These are phyloP conservation scores for Colletotrichum acutatum DNA, from an alignment of 2,329 filamentous ascomycete genomes.

Conservation along the genomic window DNA sequence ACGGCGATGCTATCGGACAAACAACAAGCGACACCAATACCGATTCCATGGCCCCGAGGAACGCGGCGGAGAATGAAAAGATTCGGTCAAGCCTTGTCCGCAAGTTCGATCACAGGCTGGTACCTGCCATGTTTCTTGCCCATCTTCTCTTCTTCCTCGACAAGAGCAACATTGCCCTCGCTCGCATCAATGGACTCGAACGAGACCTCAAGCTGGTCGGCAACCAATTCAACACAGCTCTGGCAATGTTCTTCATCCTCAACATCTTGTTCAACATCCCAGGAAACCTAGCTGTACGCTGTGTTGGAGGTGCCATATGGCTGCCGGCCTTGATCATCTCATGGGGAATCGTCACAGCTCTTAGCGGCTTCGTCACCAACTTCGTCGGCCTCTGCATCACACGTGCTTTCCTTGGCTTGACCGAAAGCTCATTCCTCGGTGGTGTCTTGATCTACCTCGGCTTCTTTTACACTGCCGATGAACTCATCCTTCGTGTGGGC, in stretches of 20 bases:
- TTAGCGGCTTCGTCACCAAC: slow-evolving; percentile 38
- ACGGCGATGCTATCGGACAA: neutral
- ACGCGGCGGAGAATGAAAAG: neutral
- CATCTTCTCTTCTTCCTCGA: slow-evolving; percentile 36
- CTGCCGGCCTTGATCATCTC: slow-evolving; percentile 36
- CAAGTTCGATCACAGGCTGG: slow-evolving; percentile 32
- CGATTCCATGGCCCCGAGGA: neutral
- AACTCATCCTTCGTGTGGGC: slow-evolving; percentile 39
- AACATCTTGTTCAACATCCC: slow-evolving; percentile 41
- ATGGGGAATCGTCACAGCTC: slow-evolving; percentile 39
- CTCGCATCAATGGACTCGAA: slow-evolving; percentile 36
- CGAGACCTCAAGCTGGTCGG: slow-evolving; percentile 16
- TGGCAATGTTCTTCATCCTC: slow-evolving; percentile 39
- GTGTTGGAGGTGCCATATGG: slow-evolving; percentile 38
- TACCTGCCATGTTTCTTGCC: slow-evolving; percentile 29
- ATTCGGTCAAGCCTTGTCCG: slow-evolving; percentile 13
- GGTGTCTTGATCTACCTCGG: slow-evolving; percentile 40
- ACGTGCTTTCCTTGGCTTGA: slow-evolving; percentile 38
- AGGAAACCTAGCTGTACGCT: slow-evolving; percentile 38
- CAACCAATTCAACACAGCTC: slow-evolving; percentile 37
- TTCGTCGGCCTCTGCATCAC: slow-evolving; percentile 38
- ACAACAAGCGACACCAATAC: neutral
- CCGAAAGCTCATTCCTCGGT: slow-evolving; percentile 40
- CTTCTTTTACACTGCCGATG: slow-evolving; percentile 40
- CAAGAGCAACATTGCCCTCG: slow-evolving; percentile 35